Percentiles rank a stretch among this genome's conserved stretches.
Conservation (phyloP, 129 eudicot genomes). For the Ambrosia trifida region DNA sequence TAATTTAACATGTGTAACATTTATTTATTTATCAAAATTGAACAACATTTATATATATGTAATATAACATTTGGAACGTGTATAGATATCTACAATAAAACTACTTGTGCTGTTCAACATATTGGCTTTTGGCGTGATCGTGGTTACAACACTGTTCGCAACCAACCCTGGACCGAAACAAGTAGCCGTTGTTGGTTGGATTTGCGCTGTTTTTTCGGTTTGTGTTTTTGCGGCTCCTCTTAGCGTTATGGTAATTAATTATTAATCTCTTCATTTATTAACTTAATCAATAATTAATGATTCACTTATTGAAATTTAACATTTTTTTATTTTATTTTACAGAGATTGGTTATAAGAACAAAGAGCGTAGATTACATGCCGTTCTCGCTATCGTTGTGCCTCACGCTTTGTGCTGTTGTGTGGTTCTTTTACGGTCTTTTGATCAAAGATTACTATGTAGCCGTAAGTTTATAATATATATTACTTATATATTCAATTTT, state of each 20-base stretch:
- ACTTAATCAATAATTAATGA: background rate
- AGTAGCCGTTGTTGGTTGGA: slow-evolving; percentile 70
- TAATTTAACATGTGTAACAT: too few species aligned
- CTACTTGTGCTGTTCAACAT: slow-evolving; percentile 52
- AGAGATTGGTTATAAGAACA: slow-evolving; percentile 69
- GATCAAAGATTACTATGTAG: slow-evolving; percentile 59
- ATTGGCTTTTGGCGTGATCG: slow-evolving; percentile 38
- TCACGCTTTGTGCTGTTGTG: slow-evolving; percentile 63
- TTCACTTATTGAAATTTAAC: background rate
- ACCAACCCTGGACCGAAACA: slow-evolving; percentile 16
- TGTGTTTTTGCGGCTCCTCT: slow-evolving; percentile 84
- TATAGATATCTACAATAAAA: slow-evolving; percentile 49
- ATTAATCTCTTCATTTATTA: background rate
- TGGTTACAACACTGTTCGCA: slow-evolving; percentile 30
- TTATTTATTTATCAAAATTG: too few species aligned
- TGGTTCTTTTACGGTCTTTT: slow-evolving; percentile 77
- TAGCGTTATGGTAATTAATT: slow-evolving; percentile 57
- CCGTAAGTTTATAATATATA: slow-evolving; percentile 46
- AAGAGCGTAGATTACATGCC: slow-evolving; percentile 88
- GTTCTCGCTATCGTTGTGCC: slow-evolving; percentile 57
- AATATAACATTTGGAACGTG: background rate
- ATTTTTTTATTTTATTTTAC: slow-evolving; percentile 10
- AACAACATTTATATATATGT: background rate
- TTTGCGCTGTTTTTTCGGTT: slow-evolving; percentile 67
- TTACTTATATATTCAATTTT: background rate